Conservation (phyloP, 345 rosid genomes). For the Gossypium longicalyx region DNA sequence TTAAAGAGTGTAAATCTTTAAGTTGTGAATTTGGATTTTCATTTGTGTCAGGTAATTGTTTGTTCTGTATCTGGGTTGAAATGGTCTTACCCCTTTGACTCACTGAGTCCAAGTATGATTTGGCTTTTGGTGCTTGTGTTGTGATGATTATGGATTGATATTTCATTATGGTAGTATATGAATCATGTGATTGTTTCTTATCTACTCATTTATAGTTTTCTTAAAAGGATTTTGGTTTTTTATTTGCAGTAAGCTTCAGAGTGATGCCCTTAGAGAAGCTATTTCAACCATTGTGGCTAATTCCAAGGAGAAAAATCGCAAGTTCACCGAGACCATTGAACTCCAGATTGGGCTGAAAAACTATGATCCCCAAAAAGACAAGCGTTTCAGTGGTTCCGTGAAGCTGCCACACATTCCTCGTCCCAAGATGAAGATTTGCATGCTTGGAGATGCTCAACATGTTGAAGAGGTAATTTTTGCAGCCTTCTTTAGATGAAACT, state of each 20-base stretch:
- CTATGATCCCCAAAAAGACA: neutral
- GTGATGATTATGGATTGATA: neutral
- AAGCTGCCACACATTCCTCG: neutral
- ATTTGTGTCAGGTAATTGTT: too few species aligned
- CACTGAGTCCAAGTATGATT: too few species aligned
- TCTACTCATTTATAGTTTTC: neutral
- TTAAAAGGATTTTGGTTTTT: neutral
- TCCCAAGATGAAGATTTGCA: neutral
- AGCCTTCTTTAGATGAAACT: neutral
- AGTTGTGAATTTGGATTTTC: too few species aligned
- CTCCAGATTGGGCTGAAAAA: neutral
- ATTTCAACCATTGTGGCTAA: neutral
- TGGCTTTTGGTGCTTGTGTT: neutral
- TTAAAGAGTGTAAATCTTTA: too few species aligned
- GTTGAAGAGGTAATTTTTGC: neutral
- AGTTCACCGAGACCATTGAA: neutral
- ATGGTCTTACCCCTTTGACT: too few species aligned
- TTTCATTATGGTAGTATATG: neutral
- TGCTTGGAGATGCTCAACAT: slow-evolving; percentile 4
- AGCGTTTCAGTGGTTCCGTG: neutral
- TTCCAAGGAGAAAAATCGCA: neutral
- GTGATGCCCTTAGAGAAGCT: neutral
- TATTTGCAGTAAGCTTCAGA: neutral
- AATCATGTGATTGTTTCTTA: neutral
- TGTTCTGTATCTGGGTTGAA: too few species aligned